Percentiles rank a stretch among this genome's conserved stretches.
phyloP scores from a whole-genome alignment of 1,284 basidiomycete species.

The Mycena citricolor region DNA sequence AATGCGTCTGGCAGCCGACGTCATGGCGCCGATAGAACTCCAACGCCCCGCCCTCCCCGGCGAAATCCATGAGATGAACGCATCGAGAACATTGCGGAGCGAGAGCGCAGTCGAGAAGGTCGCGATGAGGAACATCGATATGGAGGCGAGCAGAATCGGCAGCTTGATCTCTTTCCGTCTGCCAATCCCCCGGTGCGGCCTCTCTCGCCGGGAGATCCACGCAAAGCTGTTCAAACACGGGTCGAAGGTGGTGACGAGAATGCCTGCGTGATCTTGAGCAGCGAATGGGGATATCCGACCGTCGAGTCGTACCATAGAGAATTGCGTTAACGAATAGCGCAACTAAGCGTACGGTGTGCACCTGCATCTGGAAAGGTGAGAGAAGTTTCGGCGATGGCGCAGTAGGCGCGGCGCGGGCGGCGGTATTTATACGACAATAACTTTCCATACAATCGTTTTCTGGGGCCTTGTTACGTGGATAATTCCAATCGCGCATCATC shows the following conservation, averaged over 20 bases:
- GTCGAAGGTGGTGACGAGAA: slow-evolving; percentile 2
- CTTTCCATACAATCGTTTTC: too few species aligned
- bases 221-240: background rate
- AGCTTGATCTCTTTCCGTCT: background rate
- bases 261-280: too few species aligned
- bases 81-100: slow-evolving; percentile 1
- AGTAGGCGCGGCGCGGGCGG: too few species aligned
- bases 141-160: background rate
- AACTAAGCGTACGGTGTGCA: slow-evolving; percentile 1
- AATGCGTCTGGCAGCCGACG: background rate
- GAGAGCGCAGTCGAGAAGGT: background rate
- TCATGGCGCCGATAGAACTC: background rate
- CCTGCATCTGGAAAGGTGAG: too few species aligned
- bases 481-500: too few species aligned
- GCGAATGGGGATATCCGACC: background rate
- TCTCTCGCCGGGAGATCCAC: background rate
- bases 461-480: too few species aligned
- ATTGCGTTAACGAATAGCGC: background rate
- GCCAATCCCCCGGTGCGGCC: too few species aligned
- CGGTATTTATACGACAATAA: too few species aligned
- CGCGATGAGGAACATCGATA: slow-evolving; percentile 1
- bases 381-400: too few species aligned
- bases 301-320: background rate
- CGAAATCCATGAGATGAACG: slow-evolving; percentile 1
- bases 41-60: background rate